These are phyloP conservation scores for Colletotrichum cordylinicola DNA, from an alignment of 2,329 filamentous ascomycete genomes.

Conservation along the genomic window DNA sequence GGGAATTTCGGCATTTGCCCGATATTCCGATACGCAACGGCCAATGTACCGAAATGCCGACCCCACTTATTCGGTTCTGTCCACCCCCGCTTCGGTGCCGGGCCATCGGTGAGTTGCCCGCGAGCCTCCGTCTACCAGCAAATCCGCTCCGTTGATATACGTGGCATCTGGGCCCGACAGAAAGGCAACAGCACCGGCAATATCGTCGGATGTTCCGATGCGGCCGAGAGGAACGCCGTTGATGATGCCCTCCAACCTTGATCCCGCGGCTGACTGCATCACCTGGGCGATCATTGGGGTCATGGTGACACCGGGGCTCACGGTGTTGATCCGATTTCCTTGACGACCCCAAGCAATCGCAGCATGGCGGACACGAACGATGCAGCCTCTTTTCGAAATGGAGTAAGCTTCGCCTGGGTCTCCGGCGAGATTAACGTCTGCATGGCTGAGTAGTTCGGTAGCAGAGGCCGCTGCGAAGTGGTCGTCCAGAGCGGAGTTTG, in stretches of 20 bases:
- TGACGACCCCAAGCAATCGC: not conserved
- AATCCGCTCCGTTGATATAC: not conserved
- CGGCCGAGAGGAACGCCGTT: not conserved
- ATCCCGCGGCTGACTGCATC: not conserved
- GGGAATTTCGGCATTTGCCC: not conserved
- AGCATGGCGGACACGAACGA: not conserved
- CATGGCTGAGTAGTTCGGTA: not conserved
- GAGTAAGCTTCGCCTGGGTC: not conserved
- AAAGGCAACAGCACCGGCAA: not conserved
- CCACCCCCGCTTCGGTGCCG: not conserved
- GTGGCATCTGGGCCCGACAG: not conserved
- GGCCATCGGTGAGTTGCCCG: not conserved
- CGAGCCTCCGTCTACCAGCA: not conserved
- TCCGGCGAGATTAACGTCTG: not conserved
- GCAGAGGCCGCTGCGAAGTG: not conserved
- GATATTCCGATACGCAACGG: not conserved
- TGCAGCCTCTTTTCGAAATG: not conserved
- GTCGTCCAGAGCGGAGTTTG: not conserved
- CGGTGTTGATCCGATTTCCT: not conserved
- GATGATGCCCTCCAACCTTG: not conserved
- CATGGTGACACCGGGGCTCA: not conserved
- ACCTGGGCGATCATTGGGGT: conserved; percentile 4
- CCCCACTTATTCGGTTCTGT: not conserved
- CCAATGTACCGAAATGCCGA: not conserved
- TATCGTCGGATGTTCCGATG: not conserved